Percentiles rank a stretch among this genome's conserved stretches.
phyloP scores from a whole-genome alignment of 192 early-diverging fungal species.

The Coemansia sp. region DNA sequence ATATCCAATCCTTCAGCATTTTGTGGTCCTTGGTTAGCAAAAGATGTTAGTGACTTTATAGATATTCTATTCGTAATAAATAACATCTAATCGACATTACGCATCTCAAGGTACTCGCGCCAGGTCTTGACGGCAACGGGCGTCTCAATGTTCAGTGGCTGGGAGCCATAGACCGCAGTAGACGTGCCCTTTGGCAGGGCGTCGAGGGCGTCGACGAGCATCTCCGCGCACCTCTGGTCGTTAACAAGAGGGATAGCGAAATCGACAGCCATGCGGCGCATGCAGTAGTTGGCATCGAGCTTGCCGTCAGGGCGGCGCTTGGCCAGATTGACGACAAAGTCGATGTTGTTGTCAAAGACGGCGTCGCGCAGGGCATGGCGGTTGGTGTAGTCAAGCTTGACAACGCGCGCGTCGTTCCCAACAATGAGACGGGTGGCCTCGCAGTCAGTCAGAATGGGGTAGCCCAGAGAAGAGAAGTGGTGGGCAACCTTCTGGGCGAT shows the following conservation, averaged over 20 bases:
- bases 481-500: constrained; percentile 75
- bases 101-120: constrained; percentile 66
- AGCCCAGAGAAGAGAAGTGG: constrained; percentile 58
- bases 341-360: constrained; percentile 62
- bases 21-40: too few species aligned
- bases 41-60: too few species aligned
- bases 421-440: constrained; percentile 58
- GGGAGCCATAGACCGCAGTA: constrained; percentile 24
- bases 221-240: constrained; percentile 88
- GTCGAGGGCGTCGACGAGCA: constrained; percentile 86
- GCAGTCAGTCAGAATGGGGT: constrained; percentile 71
- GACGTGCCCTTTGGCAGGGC: constrained; percentile 52
- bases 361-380: constrained; percentile 60
- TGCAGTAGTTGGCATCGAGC: constrained; percentile 69
- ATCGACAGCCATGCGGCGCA: constrained; percentile 94
- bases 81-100: constrained; percentile 19
- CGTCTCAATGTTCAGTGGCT: constrained; percentile 40
- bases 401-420: constrained; percentile 34
- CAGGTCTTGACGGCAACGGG: constrained; percentile 71
- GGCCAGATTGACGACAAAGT: constrained; percentile 72
- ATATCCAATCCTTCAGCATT: too few species aligned
- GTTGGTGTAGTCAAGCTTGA: constrained; percentile 54
- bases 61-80: not conserved
- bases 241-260: constrained; percentile 95
- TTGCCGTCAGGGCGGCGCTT: constrained; percentile 63